Conservation (phyloP, 495 filamentous ascomycete genomes). For the Neurospora cerealis region DNA sequence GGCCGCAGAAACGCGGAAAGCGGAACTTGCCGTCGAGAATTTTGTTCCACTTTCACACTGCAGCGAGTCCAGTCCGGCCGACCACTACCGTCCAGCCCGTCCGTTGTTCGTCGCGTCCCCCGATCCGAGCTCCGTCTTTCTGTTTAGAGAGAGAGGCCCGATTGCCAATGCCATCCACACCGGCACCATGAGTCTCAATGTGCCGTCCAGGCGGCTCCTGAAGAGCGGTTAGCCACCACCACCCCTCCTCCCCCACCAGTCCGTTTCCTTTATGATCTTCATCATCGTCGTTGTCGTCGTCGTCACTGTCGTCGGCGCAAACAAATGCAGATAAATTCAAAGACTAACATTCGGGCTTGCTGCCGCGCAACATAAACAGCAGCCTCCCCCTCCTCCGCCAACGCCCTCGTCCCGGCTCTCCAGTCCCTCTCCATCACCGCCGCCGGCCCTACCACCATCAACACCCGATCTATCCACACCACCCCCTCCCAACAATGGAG, state of each 20-base stretch:
- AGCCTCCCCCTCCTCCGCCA: slow-evolving; percentile 2
- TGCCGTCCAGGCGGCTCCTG: slow-evolving; percentile 33
- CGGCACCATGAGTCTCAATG: slow-evolving; percentile 34
- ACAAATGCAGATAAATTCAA: neutral
- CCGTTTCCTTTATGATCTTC: neutral
- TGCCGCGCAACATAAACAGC: slow-evolving; percentile 6
- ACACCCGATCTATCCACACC: slow-evolving; percentile 20
- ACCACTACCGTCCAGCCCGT: neutral
- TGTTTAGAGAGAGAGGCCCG: neutral
- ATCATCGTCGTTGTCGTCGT: neutral
- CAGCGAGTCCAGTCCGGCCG: neutral
- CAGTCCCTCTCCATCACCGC: slow-evolving; percentile 14
- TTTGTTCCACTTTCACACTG: neutral
- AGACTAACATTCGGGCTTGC: neutral
- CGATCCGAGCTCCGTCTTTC: neutral
- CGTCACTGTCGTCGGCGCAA: neutral
- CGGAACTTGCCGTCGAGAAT: neutral
- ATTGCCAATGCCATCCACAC: slow-evolving; percentile 15
- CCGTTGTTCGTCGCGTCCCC: neutral
- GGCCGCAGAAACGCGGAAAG: neutral
- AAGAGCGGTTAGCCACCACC: slow-evolving; percentile 24
- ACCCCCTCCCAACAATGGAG: slow-evolving; percentile 23
- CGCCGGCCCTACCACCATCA: slow-evolving; percentile 1
- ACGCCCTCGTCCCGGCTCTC: slow-evolving; percentile 14
- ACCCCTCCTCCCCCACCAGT: neutral